Evolutionary conservation across 345 rosid genomes (phyloP), one percentile per base, ranked within the genome.

Genomic region (Xanthoceras sorbifolium): DNA sequence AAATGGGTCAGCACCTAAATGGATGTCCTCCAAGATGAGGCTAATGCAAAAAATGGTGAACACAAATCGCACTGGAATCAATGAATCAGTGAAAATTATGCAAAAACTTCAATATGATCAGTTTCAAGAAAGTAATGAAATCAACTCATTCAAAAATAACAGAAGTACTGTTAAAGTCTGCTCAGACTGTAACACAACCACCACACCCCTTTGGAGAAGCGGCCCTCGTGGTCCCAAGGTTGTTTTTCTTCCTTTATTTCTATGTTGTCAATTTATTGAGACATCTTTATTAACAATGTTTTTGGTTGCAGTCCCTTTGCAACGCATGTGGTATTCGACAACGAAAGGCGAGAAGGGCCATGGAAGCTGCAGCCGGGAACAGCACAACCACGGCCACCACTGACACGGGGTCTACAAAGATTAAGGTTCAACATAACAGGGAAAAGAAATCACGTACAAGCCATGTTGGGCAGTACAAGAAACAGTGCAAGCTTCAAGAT

Each of bases 271-370:
- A 38, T 17, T 31, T 72, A 4, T 60, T 36, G 26, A 54, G 28
- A 28, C 46, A 36, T 22, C 3, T 9, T 31, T 12, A 46, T 4
- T 36, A 57, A 22, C 12, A 22, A 57, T 36, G 5, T 18, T 15
- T 12, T 40, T 73, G 46, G 46, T 79, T n/a, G 73, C 90, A 94
- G 98, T 88, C 98, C 28, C 97, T 94, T 52, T 94, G 98, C 85
- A 93, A 93, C 73, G 98, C 98, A 9, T 93, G 97, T 60, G 98
- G 98, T 73, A 93, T 93, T 75, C 84, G 97, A 14, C 95, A 89
- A 80, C 89, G 97, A 90, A 94, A 94, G 89, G 97, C 96, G 3
- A 87, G 94, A 63, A 78, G 94, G 29, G 96, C 96, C 3, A 80
- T 90, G 85, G 90, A 83, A 64, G 92, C 86, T 5, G 93, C 84